Conservation (phyloP, 1,139 yeast genomes). For the Zygosaccharomyces sapae region DNA sequence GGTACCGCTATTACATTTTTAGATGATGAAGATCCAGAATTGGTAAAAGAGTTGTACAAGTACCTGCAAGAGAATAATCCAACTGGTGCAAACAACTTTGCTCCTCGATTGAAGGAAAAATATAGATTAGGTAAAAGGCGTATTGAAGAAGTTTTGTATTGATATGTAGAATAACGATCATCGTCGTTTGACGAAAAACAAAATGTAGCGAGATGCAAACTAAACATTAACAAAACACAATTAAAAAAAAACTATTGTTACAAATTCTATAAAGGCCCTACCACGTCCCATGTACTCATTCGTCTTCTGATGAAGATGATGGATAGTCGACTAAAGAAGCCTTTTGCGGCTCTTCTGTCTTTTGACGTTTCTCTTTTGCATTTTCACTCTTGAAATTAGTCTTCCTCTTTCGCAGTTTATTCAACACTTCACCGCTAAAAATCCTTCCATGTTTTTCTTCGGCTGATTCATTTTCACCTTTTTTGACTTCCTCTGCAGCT, state of each 20-base stretch:
- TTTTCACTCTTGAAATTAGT: neutral
- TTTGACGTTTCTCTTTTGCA: neutral
- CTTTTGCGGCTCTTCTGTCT: neutral
- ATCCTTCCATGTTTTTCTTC: neutral
- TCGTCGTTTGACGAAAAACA: neutral
- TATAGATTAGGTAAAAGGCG: slow-evolving; percentile 18
- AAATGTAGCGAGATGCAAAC: neutral
- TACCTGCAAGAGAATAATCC: slow-evolving; percentile 24
- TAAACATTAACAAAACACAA: neutral
- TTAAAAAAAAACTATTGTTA: neutral
- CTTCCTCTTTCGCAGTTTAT: slow-evolving; percentile 13
- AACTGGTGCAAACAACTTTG: slow-evolving; percentile 20
- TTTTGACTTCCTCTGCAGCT: neutral
- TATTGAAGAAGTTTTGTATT: slow-evolving; percentile 21
- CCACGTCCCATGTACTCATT: neutral
- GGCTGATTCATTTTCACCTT: neutral
- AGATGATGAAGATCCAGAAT: slow-evolving; percentile 50
- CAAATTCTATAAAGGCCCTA: neutral
- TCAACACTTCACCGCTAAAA: slow-evolving; percentile 7
- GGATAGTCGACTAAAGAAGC: slow-evolving; percentile 10
- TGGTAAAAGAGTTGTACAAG: slow-evolving; percentile 46
- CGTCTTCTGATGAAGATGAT: slow-evolving; percentile 12
- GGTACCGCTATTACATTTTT: slow-evolving; percentile 76
- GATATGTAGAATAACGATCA: neutral
- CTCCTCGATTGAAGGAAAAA: slow-evolving; percentile 15